phyloP scores from a whole-genome alignment of 148 eudicot genomes.

The Rhododendron ferrugineum region DNA sequence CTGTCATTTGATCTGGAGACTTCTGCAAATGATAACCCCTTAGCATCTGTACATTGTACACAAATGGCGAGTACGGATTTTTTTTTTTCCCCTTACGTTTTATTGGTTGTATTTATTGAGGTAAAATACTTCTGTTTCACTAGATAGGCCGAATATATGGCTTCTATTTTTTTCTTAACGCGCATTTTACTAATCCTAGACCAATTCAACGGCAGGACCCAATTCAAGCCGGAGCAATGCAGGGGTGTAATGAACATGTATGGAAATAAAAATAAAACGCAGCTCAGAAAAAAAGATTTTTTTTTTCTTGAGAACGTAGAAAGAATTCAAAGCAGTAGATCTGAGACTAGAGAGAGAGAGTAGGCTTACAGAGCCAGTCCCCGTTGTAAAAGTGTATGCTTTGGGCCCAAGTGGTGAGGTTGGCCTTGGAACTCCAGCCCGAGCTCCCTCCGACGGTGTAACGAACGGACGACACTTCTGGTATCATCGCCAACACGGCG shows the following conservation, averaged over 20 bases:
- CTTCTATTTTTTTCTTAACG: too few species aligned
- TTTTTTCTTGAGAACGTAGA: background rate
- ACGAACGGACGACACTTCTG: constrained; percentile 42
- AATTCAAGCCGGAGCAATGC: background rate
- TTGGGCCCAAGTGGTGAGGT: constrained; percentile 66
- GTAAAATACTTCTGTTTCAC: background rate
- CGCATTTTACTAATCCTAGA: too few species aligned
- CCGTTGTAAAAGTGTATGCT: constrained; percentile 40
- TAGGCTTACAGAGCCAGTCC: constrained; percentile 59
- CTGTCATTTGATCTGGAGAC: background rate
- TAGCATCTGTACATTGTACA: background rate
- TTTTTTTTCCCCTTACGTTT: background rate
- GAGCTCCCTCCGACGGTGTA: constrained; percentile 46
- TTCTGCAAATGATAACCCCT: background rate
- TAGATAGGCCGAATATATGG: too few species aligned
- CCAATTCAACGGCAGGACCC: background rate
- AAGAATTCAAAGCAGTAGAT: constrained; percentile 6
- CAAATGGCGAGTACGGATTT: background rate
- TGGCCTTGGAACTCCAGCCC: constrained; percentile 60
- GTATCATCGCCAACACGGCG: constrained; percentile 28
- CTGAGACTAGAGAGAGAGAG: background rate
- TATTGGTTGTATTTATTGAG: background rate
- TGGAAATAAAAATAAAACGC: background rate
- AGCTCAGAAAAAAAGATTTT: background rate
- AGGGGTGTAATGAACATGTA: constrained; percentile 1